A percentile compares a stretch with the other conserved stretches of the same genome.
Evolutionary conservation across 441 rosid genomes (phyloP).

Genomic region (Populus tomentosa): DNA sequence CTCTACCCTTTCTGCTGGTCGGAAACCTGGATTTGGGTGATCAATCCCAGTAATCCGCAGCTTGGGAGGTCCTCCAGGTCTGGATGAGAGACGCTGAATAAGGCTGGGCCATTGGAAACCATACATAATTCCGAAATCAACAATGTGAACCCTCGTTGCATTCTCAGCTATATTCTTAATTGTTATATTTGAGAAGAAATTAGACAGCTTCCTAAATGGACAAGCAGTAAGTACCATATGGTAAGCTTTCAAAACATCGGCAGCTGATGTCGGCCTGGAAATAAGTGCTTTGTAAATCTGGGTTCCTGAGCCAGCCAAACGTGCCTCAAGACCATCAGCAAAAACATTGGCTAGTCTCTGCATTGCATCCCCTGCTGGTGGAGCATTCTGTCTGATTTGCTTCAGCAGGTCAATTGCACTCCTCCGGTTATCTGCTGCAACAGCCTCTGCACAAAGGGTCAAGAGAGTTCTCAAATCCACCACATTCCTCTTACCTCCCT

Average conservation of each 20-base stretch:
- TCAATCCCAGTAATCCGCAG: conserved; percentile 63
- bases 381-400: conserved; percentile 68
- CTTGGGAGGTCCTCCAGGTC: conserved; percentile 52
- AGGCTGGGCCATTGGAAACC: conserved; percentile 69
- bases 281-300: conserved; percentile 44
- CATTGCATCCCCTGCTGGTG: conserved; percentile 67
- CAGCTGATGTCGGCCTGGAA: conserved; percentile 47
- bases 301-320: conserved; percentile 65
- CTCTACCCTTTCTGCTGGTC: conserved; percentile 60
- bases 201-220: conserved; percentile 37
- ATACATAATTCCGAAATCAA: conserved; percentile 73
- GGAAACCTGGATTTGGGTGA: conserved; percentile 52
- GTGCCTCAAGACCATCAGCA: conserved; percentile 79
- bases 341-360: conserved; percentile 75
- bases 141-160: conserved; percentile 40
- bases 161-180: conserved; percentile 29
- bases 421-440: conserved; percentile 49
- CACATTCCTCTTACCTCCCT: conserved; percentile 27
- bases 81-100: conserved; percentile 39
- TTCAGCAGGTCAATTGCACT: conserved; percentile 54
- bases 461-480: conserved; percentile 59
- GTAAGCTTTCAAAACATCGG: conserved; percentile 67
- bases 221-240: conserved; percentile 38
- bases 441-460: conserved; percentile 52
- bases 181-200: conserved; percentile 38